Conservation (phyloP, 2,329 filamentous ascomycete species). For the Fusarium pilosicola region DNA sequence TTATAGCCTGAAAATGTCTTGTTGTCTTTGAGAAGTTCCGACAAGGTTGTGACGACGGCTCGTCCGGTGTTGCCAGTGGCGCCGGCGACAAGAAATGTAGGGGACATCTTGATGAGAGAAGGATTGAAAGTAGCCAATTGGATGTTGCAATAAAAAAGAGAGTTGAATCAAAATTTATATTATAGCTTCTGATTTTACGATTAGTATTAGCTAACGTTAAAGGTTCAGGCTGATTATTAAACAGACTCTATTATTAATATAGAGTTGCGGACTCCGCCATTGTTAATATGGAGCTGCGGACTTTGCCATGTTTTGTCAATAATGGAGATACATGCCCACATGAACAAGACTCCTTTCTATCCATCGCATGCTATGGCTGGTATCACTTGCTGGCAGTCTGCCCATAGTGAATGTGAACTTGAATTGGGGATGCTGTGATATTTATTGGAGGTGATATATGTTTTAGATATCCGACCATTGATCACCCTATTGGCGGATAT, state of each 20-base stretch:
- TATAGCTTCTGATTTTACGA: too few species aligned
- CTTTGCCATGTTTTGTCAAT: not conserved
- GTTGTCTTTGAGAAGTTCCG: not conserved
- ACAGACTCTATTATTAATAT: not conserved
- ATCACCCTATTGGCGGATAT: not conserved
- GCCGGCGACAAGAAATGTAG: not conserved
- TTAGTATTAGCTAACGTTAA: not conserved
- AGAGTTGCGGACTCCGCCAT: not conserved
- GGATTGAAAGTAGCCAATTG: rapidly evolving
- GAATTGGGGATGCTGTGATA: rapidly evolving
- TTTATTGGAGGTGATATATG: rapidly evolving
- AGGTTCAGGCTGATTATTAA: not conserved
- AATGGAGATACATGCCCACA: not conserved
- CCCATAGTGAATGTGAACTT: rapidly evolving
- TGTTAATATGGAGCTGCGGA: not conserved
- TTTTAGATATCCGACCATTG: not conserved
- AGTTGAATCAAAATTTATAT: too few species aligned
- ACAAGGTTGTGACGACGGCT: not conserved
- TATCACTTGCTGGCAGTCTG: rapidly evolving
- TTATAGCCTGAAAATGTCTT: rapidly evolving
- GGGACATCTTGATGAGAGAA: not conserved
- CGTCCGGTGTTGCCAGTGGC: not conserved
- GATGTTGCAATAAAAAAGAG: rapidly evolving
- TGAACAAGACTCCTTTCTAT: too few species aligned
- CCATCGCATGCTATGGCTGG: not conserved